Evolutionary conservation across 2,329 filamentous ascomycete species (phyloP), one percentile per base, ranked within the genome.

Genomic region (Aspergillus hiratsukae): DNA sequence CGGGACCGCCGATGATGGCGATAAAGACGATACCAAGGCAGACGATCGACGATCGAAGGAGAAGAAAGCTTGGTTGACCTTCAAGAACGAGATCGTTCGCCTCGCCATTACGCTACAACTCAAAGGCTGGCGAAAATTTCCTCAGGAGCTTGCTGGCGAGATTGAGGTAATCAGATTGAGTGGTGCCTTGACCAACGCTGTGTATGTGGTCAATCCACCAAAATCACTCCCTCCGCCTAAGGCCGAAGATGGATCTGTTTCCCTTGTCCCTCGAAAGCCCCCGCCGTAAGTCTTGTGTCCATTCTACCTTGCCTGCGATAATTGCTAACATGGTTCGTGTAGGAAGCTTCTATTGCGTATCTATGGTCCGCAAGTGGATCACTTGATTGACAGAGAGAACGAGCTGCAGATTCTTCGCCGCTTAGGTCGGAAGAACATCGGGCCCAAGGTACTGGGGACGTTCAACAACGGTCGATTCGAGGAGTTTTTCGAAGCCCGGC

Each of bases 391-490:
- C 71, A 85, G 94, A 58, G 90, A 97, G 55, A 89, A 88, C 25
- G 94, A 99, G 72, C 80, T 99, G 17, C 85, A 87, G 58, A 94
- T 97, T 50, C 81, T 99, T 19, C 85, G 88, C 57, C 87, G 94
- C 45, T 82, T 99, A 31, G 91, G 90, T 2, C 87, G 89, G 54
- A 96, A 97, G 80, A 91, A 88, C 65, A 99, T 99, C 61, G 94
- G 94, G 2, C 94, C 94, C 4, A 86, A 91, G 17, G 80, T 99
- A 29, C 80, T 99, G 0, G 94, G 94, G 1, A 97, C 91, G 0
- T 99, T 99, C 72, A 84, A 82, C 53, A 99, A 99, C 68, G 94
- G 94, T 9, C 89, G 94, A 4, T 99, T 99, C 63, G 94, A 99
- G 75, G 88, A 99, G 72, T 97, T 87, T 70, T 89, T 97, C 70